phyloP scores from a whole-genome alignment of 305 asterid species.

The Fraxinus latifolia region DNA sequence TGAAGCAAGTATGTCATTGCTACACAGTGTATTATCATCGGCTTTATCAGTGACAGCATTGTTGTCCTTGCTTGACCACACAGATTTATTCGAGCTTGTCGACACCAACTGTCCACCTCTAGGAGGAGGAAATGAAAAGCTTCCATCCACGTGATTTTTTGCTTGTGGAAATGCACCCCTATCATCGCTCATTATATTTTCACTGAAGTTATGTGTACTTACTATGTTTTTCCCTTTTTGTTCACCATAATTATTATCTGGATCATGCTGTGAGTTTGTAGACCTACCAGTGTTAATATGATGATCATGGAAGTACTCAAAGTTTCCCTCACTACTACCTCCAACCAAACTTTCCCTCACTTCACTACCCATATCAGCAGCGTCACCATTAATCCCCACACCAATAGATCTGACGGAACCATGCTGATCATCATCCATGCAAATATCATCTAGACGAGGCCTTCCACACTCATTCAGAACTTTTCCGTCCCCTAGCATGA shows the following conservation, averaged over 20 bases:
- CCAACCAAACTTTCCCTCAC: conserved; percentile 84
- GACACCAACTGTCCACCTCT: conserved; percentile 65
- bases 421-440: conserved; percentile 83
- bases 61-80: conserved; percentile 66
- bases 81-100: conserved; percentile 47
- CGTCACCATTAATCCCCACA: conserved; percentile 93
- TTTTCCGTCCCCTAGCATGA: conserved; percentile 62
- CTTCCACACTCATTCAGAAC: conserved; percentile 59
- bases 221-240: conserved; percentile 42
- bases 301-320: conserved; percentile 64
- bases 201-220: conserved; percentile 44
- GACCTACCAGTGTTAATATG: conserved; percentile 44
- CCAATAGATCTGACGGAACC: conserved; percentile 98
- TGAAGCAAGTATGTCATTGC: conserved; percentile 62
- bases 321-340: conserved; percentile 84
- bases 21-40: conserved; percentile 44
- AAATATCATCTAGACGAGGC: conserved; percentile 55
- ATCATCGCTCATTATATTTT: conserved; percentile 41
- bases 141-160: conserved; percentile 53
- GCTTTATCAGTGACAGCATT: conserved; percentile 49
- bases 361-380: conserved; percentile 89
- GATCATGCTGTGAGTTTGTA: conserved; percentile 43
- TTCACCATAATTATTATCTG: conserved; percentile 44
- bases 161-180: conserved; percentile 39
- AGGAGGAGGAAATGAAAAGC: conserved; percentile 93